phyloP scores from a whole-genome alignment of 2,329 filamentous ascomycete species.

The Leptographium procerum region DNA sequence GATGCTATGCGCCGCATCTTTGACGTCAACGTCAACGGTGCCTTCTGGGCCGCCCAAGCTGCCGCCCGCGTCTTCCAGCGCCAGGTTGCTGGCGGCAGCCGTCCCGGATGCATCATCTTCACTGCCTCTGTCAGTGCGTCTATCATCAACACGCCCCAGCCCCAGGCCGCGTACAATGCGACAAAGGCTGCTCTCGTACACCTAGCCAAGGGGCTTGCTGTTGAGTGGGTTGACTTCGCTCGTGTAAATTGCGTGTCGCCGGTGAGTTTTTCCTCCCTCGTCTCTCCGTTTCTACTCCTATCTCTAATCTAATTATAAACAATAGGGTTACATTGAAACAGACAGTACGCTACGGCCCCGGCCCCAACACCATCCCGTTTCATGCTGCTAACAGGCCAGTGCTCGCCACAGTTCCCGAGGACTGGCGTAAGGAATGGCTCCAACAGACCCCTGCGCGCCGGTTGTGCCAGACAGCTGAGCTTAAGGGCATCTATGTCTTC shows the following conservation, averaged over 20 bases:
- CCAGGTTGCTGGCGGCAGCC: not conserved
- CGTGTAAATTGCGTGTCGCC: slow-evolving; percentile 61
- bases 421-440: slow-evolving; percentile 59
- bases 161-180: slow-evolving; percentile 64
- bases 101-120: slow-evolving; percentile 23
- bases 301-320: not conserved
- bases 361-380: too few relatives aligned
- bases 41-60: slow-evolving; percentile 31
- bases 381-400: slow-evolving; percentile 17
- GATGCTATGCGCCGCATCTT: slow-evolving; percentile 25
- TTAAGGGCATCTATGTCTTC: slow-evolving; percentile 49
- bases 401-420: slow-evolving; percentile 54
- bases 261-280: slow-evolving; percentile 21
- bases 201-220: slow-evolving; percentile 54
- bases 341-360: slow-evolving; percentile 27
- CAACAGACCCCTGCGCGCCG: slow-evolving; percentile 26
- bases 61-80: slow-evolving; percentile 16
- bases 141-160: slow-evolving; percentile 65
- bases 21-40: slow-evolving; percentile 29
- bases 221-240: slow-evolving; percentile 67
- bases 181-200: slow-evolving; percentile 54
- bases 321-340: slow-evolving; percentile 19
- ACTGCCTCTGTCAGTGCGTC: slow-evolving; percentile 50
- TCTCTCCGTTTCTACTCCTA: not conserved
- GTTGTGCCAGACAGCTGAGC: slow-evolving; percentile 44